phyloP scores from a whole-genome alignment of 768 basidiomycete species.

The Kwoniella dendrophila region DNA sequence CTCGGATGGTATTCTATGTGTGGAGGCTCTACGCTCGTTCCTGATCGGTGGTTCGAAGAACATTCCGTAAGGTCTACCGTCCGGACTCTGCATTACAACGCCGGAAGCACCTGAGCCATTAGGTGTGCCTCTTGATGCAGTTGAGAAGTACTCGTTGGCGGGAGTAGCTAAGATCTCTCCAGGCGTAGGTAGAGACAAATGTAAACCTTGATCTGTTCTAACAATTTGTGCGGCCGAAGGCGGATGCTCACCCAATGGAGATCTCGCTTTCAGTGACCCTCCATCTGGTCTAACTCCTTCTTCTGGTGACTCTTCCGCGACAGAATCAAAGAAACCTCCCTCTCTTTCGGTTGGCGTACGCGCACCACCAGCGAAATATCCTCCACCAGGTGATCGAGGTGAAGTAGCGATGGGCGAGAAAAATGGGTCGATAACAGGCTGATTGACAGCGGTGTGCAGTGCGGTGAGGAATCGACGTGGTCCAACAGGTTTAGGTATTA shows the following conservation, averaged over 20 bases:
- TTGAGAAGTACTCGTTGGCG: constrained; percentile 70
- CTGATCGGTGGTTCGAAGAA: constrained; percentile 76
- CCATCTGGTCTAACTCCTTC: constrained; percentile 6
- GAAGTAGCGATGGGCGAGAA: constrained; percentile 94
- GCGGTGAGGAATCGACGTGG: constrained; percentile 90
- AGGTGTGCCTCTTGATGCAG: constrained; percentile 62
- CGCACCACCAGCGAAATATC: constrained; percentile 55
- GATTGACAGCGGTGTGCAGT: constrained; percentile 83
- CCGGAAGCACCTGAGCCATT: constrained; percentile 69
- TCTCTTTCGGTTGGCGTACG: constrained; percentile 26
- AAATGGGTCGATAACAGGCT: constrained; percentile 84
- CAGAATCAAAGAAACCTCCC: constrained; percentile 42
- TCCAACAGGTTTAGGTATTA: constrained; percentile 95
- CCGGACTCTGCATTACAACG: constrained; percentile 85
- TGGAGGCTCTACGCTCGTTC: constrained; percentile 26
- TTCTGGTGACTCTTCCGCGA: constrained; percentile 30
- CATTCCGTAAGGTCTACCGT: constrained; percentile 91
- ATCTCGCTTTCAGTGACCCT: constrained; percentile 27
- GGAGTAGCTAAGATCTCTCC: constrained; percentile 50
- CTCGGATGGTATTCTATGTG: constrained; percentile 21
- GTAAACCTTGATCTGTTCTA: constrained; percentile 29
- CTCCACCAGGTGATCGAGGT: constrained; percentile 74
- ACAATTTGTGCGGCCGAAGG: constrained; percentile 35
- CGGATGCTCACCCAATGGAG: constrained; percentile 35
- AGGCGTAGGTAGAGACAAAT: constrained; percentile 41